Evolutionary conservation across 441 rosid genomes (phyloP).

Genomic region (Dalechampia spathulata): DNA sequence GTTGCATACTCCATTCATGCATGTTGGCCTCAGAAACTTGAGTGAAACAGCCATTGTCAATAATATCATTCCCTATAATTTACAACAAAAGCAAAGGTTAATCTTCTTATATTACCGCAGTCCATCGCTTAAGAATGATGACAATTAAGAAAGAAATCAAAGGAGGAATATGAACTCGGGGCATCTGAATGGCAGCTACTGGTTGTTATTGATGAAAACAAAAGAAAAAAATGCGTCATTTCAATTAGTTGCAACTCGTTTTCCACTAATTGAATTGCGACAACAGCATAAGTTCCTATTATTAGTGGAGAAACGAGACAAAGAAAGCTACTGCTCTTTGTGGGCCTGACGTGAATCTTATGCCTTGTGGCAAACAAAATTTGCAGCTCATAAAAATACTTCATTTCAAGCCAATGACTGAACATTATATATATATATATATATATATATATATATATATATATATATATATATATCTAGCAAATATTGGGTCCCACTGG

Average conservation of each 20-base stretch:
- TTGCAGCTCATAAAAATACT: background rate
- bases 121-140: too few species aligned
- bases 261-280: background rate
- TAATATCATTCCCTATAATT: slow-evolving; percentile 66
- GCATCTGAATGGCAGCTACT: too few species aligned
- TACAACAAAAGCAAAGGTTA: background rate
- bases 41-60: slow-evolving; percentile 75
- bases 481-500: slow-evolving; percentile 31
- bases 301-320: slow-evolving; percentile 6
- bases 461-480: too few species aligned
- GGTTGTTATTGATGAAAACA: slow-evolving; percentile 1
- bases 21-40: slow-evolving; percentile 54
- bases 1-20: slow-evolving; percentile 56
- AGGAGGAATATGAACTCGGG: too few species aligned
- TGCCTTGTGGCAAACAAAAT: slow-evolving; percentile 5
- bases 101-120: too few species aligned
- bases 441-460: too few species aligned
- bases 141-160: too few species aligned
- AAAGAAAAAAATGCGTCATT: slow-evolving; percentile 2
- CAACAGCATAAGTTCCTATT: slow-evolving; percentile 4
- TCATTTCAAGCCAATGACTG: slow-evolving; percentile 7
- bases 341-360: slow-evolving; percentile 9
- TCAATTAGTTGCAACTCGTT: slow-evolving; percentile 5
- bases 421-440: too few species aligned
- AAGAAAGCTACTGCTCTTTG: slow-evolving; percentile 2